Evolutionary conservation across 495 filamentous ascomycete species (phyloP).

Genomic region (Hypoxylon trugodes): DNA sequence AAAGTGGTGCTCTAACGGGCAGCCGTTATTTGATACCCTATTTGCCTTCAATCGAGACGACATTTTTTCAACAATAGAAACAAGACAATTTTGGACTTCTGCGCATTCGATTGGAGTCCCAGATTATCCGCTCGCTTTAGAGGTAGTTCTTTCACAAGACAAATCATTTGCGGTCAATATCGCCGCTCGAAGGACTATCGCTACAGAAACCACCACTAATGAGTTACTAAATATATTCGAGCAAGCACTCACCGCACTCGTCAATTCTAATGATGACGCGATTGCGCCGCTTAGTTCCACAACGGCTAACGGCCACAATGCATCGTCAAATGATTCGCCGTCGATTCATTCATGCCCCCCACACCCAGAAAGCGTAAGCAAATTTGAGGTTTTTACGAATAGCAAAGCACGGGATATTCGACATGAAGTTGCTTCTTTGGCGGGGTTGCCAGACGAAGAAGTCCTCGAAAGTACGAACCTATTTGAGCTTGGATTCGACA

Average conservation of each 20-base stretch:
- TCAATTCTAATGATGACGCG: slow-evolving; percentile 26
- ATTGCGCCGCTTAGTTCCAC: background rate
- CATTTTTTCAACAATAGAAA: slow-evolving; percentile 21
- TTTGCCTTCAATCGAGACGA: slow-evolving; percentile 80
- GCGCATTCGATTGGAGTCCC: slow-evolving; percentile 57
- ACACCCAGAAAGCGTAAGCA: background rate
- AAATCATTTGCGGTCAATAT: slow-evolving; percentile 60
- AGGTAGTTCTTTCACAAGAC: slow-evolving; percentile 63
- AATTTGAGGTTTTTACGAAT: slow-evolving; percentile 61
- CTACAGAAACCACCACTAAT: slow-evolving; percentile 41
- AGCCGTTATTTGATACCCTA: slow-evolving; percentile 79
- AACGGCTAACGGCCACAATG: background rate
- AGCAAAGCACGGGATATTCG: slow-evolving; percentile 58
- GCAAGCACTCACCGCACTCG: slow-evolving; percentile 37
- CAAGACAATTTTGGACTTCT: slow-evolving; percentile 61
- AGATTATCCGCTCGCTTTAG: slow-evolving; percentile 80
- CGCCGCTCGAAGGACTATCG: slow-evolving; percentile 57
- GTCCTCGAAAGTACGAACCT: slow-evolving; percentile 66
- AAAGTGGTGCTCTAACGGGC: slow-evolving; percentile 69
- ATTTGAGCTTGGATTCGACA: slow-evolving; percentile 72
- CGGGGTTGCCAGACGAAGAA: slow-evolving; percentile 56
- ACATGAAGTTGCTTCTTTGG: slow-evolving; percentile 67
- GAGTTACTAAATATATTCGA: slow-evolving; percentile 55
- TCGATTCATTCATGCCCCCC: background rate
- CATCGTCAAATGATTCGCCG: background rate